These are phyloP conservation scores for Microcyclospora pomicola DNA, from an alignment of 2,329 filamentous ascomycete genomes.

Conservation along the genomic window DNA sequence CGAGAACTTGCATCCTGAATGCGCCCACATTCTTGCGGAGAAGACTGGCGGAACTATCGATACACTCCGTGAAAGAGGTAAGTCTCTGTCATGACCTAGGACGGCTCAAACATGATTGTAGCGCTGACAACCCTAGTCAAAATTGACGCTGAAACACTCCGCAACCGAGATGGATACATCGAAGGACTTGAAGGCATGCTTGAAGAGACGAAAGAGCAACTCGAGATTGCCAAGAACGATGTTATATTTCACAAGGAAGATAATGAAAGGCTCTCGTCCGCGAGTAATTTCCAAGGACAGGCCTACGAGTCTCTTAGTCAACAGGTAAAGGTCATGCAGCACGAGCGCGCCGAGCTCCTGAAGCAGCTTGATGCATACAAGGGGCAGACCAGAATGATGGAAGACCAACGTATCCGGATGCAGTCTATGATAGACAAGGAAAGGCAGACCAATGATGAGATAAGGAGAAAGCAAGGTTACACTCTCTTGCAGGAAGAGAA, in stretches of 20 bases:
- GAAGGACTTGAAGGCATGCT: constrained; percentile 1
- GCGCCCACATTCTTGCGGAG: no score
- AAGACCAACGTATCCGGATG: not conserved
- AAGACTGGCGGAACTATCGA: constrained; percentile 3
- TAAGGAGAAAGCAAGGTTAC: not conserved
- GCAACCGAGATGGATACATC: constrained; percentile 1
- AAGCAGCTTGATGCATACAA: constrained; percentile 2
- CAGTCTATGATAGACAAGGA: not conserved
- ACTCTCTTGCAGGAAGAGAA: no score
- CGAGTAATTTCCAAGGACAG: not conserved
- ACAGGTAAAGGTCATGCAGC: constrained; percentile 2
- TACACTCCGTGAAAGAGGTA: constrained; percentile 1
- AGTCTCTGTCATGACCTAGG: constrained; percentile 1
- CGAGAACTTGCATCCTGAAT: no score
- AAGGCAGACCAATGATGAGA: not conserved
- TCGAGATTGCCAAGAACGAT: constrained; percentile 1
- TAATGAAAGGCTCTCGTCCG: not conserved
- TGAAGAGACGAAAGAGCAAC: not conserved
- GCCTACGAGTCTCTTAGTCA: constrained; percentile 1
- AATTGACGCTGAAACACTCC: not conserved
- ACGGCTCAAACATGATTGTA: constrained; percentile 2
- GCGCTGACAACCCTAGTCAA: not conserved
- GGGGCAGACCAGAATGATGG: constrained; percentile 2
- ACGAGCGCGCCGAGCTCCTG: constrained; percentile 3
- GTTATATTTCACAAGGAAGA: constrained; percentile 1